A percentile compares a stretch with the other conserved stretches of the same genome.
phyloP scores from a whole-genome alignment of 1,284 basidiomycete species.

The Trichosporon sp. region DNA sequence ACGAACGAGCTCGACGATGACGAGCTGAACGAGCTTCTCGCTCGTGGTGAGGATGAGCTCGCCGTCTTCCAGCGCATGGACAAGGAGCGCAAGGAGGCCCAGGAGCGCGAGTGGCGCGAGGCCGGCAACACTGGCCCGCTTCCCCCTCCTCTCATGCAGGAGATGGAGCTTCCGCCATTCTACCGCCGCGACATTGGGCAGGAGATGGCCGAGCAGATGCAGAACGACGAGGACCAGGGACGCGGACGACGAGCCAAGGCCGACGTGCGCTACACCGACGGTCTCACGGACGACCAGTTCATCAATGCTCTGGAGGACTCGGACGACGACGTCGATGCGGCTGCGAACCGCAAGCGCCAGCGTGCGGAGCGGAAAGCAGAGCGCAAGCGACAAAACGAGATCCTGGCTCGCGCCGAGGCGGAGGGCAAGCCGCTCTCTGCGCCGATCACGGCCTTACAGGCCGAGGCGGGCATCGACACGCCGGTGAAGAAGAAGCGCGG shows the following conservation, averaged over 20 bases:
- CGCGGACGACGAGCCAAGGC: constrained; percentile 77
- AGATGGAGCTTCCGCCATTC: constrained; percentile 86
- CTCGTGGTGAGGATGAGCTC: constrained; percentile 76
- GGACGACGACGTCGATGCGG: constrained; percentile 64
- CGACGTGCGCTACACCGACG: constrained; percentile 89
- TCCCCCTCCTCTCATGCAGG: constrained; percentile 72
- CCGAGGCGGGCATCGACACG: constrained; percentile 17
- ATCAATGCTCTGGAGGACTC: constrained; percentile 82
- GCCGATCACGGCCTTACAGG: constrained; percentile 24
- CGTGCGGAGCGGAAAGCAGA: constrained; percentile 32
- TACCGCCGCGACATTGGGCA: constrained; percentile 62
- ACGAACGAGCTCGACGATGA: constrained; percentile 95
- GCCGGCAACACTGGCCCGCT: constrained; percentile 72
- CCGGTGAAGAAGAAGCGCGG: constrained; percentile 39
- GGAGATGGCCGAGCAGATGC: constrained; percentile 46
- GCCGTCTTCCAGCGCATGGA: constrained; percentile 81
- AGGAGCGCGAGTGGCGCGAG: constrained; percentile 64
- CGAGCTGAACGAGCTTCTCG: constrained; percentile 89
- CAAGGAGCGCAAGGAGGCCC: constrained; percentile 67
- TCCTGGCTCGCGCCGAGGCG: constrained; percentile 37
- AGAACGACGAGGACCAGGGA: constrained; percentile 62
- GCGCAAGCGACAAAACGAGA: constrained; percentile 38
- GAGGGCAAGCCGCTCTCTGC: constrained; percentile 38
- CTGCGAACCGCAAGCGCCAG: constrained; percentile 36
- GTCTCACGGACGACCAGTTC: constrained; percentile 90